Evolutionary conservation across 768 basidiomycete genomes (phyloP).

Genomic region (Termitomyces sp.): DNA sequence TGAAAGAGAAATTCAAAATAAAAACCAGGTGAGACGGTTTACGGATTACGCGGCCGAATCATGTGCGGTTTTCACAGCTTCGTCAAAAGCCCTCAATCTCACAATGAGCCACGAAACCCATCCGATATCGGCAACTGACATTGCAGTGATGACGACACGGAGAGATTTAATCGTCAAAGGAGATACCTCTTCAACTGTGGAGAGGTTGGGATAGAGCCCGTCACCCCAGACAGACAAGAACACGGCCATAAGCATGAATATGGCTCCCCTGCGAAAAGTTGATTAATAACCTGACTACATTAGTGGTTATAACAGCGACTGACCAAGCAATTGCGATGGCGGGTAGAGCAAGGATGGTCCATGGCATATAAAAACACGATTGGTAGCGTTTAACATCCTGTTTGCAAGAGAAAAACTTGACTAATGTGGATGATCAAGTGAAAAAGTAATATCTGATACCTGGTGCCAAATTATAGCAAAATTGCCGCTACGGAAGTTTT

Average conservation of each 20-base stretch:
- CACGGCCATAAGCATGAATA: neutral
- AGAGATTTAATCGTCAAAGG: neutral
- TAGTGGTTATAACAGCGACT: neutral
- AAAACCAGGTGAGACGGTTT: too few species aligned
- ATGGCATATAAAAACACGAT: neutral
- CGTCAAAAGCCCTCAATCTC: neutral
- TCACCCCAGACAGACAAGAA: neutral
- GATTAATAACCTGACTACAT: neutral
- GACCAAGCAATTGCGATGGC: neutral
- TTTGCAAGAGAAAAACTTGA: neutral
- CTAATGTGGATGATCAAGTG: neutral
- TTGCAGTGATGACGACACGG: neutral
- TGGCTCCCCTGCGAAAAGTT: neutral
- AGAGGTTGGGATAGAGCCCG: neutral
- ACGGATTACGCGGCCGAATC: neutral
- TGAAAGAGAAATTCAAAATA: too few species aligned
- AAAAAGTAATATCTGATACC: neutral
- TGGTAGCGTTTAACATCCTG: neutral
- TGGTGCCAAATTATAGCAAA: neutral
- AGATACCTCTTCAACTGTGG: neutral
- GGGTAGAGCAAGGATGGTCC: neutral
- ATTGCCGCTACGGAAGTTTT: neutral
- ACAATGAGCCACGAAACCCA: neutral
- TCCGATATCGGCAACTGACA: neutral
- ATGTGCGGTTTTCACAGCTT: neutral